Evolutionary conservation across 164 flowering plant genomes (phyloP).

Genomic region (Magnolia kwangsiensis): DNA sequence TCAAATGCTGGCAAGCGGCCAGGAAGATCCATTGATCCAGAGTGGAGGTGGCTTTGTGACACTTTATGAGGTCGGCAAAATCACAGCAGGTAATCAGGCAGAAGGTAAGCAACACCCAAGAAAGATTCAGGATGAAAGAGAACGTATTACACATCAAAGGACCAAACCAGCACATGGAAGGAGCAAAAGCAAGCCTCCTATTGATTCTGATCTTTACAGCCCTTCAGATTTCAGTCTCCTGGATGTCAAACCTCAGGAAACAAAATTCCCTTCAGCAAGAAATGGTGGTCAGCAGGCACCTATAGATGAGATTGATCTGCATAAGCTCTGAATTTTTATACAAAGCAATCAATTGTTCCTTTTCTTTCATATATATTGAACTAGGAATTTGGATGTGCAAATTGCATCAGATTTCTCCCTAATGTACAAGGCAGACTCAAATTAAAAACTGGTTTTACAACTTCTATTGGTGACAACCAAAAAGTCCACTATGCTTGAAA

Average conservation of each 20-base stretch:
- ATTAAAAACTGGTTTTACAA: no score
- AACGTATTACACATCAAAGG: not conserved
- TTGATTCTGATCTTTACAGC: slow-evolving; percentile 25
- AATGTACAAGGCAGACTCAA: not conserved
- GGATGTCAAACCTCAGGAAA: slow-evolving; percentile 14
- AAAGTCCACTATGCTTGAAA: no score
- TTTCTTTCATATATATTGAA: not conserved
- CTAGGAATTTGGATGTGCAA: no score
- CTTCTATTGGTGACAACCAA: no score
- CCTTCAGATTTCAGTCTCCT: slow-evolving; percentile 14
- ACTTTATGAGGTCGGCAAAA: slow-evolving; percentile 55
- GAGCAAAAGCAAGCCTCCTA: slow-evolving; percentile 49
- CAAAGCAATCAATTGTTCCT: not conserved
- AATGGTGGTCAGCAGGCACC: slow-evolving; percentile 4
- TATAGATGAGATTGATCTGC: slow-evolving; percentile 10
- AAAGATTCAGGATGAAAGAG: slow-evolving; percentile 15
- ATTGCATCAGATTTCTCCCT: no score
- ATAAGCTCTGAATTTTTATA: slow-evolving; percentile 6
- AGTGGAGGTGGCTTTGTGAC: slow-evolving; percentile 36
- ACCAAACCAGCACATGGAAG: slow-evolving; percentile 26
- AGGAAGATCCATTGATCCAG: not conserved
- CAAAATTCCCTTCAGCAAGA: slow-evolving; percentile 14
- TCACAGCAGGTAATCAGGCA: not conserved
- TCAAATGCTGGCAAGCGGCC: slow-evolving; percentile 33
- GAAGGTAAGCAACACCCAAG: slow-evolving; percentile 8